These are phyloP conservation scores for Penicillium egyptiacum DNA, from an alignment of 495 filamentous ascomycete genomes.

Conservation along the genomic window DNA sequence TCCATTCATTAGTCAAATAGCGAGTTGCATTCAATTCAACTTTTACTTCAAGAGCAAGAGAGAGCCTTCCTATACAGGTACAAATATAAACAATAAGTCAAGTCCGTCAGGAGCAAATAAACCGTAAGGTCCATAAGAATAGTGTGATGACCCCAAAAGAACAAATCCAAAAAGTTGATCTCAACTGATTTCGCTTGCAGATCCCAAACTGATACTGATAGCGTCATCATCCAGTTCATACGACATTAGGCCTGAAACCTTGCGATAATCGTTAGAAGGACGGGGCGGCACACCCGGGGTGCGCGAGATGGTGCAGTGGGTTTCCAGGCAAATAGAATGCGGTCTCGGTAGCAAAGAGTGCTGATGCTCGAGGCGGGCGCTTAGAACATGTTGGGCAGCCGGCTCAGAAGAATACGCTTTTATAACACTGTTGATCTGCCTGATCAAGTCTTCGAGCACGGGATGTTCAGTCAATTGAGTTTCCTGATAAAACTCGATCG, in stretches of 20 bases:
- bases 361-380: slow-evolving; percentile 20
- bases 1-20: not conserved
- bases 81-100: not conserved
- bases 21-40: not conserved
- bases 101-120: not conserved
- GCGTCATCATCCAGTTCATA: slow-evolving; percentile 7
- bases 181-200: slow-evolving; percentile 11
- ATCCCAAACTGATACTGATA: slow-evolving; percentile 8
- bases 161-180: not conserved
- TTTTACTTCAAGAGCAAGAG: not conserved
- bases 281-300: not conserved
- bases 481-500: slow-evolving; percentile 6
- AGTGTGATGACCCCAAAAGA: not conserved
- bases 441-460: slow-evolving; percentile 17
- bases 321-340: slow-evolving; percentile 16
- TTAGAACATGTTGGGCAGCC: slow-evolving; percentile 20
- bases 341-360: slow-evolving; percentile 24
- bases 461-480: slow-evolving; percentile 9
- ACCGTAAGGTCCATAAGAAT: not conserved
- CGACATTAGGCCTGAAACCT: not conserved
- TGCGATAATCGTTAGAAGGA: not conserved
- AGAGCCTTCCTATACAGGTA: not conserved
- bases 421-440: slow-evolving; percentile 23
- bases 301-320: slow-evolving; percentile 22
- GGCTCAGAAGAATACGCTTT: slow-evolving; percentile 15